Base-by-base conservation (phyloP, 2,329 filamentous ascomycete species). In the Lecanicillium sp. region DNA sequence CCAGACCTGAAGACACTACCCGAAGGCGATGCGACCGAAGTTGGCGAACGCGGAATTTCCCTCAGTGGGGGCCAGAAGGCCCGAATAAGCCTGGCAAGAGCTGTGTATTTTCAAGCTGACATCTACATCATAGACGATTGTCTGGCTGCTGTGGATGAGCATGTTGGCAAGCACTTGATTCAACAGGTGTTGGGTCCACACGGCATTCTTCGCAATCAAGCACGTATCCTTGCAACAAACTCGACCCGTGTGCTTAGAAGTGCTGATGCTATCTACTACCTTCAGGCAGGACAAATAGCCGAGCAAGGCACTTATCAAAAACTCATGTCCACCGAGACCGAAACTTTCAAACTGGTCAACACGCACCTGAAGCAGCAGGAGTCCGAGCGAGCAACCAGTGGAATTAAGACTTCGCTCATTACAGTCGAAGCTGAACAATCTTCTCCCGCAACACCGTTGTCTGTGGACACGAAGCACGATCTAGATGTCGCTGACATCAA, bases 51-150 rank as follows among this genome's bases (percentile, higher is more conserved):
- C 53, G 90, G 90, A 32, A 95, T 95, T 51, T 95, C 89, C 3
- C 72, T 95, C 23, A 94, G 87, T 53, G 89, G 89, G 53, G 90
- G 90, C 15, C 90, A 95, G 62, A 95, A 94, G 68, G 89, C 90
- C 46, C 84, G 90, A 50, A 74, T 95, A 54, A 90, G 87, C 14
- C 74, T 95, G 44, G 90, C 90, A 35, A 78, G 90, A 63, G 90
- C 90, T 37, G 90, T 95, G 3, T 95, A 95, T 61, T 88, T 89
- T 49, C 80, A 90, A 56, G 87, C 90, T 17, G 90, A 95, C 63
- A 78, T 95, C 44, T 95, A 95, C 60, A 72, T 95, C 19, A 74
- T 95, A 12, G 90, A 95, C 59, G 90, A 95, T 63, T 84, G 87
- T 54, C 74, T 95, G 11, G 94, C 88, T 11, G 90, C 90, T 1